Base-by-base conservation (phyloP, 2,329 filamentous ascomycete genomes). In the Ceratocystis alfenasii region DNA sequence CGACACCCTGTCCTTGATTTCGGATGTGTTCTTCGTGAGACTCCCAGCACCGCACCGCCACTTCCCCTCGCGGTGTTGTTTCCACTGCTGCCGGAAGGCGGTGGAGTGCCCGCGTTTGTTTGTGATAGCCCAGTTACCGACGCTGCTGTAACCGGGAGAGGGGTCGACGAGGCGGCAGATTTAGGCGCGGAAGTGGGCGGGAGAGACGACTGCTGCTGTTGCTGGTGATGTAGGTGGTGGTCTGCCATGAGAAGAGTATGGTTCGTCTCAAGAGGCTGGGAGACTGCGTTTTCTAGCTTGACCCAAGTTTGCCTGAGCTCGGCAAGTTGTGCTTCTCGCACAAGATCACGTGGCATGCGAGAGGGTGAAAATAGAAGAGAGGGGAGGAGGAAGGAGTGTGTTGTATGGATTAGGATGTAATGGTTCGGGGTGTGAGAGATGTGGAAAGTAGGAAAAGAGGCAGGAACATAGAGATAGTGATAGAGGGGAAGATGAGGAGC, bases 1-100 rank as follows among this genome's bases (percentile, higher is more conserved):
- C 66, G 65, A 57, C 69, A 70, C 12, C 69, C 69, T 7, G 66
- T 69, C 10, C 69, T 53, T 20, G 61, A 62, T 25, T 66, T 66
- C 15, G 67, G 64, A 36, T 68, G 64, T 1, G 64, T 68, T n/a
- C 67, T 33, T 15, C 66, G 60, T 4, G 66, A 68, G 41, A 68
- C 50, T 2, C 60, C 60, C 12, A 65, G 33, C 6, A 50, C 28
- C 17, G 64, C 45, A 60, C 45, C 3, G 33, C 22, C 44, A 46
- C 46, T 7, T 45, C 36, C 61, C 1, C 50, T 30, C 10, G 55
- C 60, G 25, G 25, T 12, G 5, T 17, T 61, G 22, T 53, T 46
- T n/a, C 36, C 36, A 4, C 36, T 41, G 4, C 36, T 10, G 12
- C 10, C 10, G 36, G 3, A 3, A 41, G 36, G 36, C 36, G 36